A percentile compares a stretch with the other conserved stretches of the same genome.
Evolutionary conservation across 192 early-diverging fungal genomes (phyloP).

Genomic region (Linnemannia zychae): DNA sequence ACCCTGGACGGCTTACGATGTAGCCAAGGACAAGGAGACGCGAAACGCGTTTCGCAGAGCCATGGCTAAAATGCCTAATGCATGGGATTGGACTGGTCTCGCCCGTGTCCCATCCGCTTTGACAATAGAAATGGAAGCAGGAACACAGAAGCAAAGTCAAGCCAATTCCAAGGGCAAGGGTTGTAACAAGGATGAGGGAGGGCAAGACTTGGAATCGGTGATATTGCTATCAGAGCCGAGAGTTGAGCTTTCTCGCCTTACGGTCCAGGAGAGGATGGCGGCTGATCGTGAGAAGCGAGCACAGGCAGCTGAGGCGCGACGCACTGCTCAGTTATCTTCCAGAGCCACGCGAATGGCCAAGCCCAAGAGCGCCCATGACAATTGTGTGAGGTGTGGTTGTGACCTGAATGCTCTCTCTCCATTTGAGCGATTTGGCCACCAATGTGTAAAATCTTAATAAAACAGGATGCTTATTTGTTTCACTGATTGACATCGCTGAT

Average conservation of each 20-base stretch:
- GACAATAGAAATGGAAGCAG: slow-evolving; percentile 75
- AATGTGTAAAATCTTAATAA: neutral
- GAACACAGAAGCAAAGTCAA: slow-evolving; percentile 65
- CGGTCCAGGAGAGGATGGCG: slow-evolving; percentile 75
- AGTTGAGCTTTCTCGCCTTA: slow-evolving; percentile 57
- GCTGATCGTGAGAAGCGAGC: slow-evolving; percentile 86
- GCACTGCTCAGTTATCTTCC: neutral
- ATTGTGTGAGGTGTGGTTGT: neutral
- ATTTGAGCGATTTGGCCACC: slow-evolving; percentile 8
- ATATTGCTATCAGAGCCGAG: slow-evolving; percentile 45
- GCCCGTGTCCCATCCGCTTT: slow-evolving; percentile 76
- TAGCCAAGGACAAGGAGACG: slow-evolving; percentile 71
- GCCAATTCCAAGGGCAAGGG: slow-evolving; percentile 71
- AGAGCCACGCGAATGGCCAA: neutral
- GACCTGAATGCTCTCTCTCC: neutral
- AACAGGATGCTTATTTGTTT: neutral
- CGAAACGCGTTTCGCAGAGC: slow-evolving; percentile 80
- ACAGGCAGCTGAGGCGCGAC: slow-evolving; percentile 79
- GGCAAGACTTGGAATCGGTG: slow-evolving; percentile 48
- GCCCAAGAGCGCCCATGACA: neutral
- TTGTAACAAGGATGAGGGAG: slow-evolving; percentile 52
- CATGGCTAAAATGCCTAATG: slow-evolving; percentile 65
- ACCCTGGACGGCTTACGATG: slow-evolving; percentile 70
- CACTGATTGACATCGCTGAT: neutral
- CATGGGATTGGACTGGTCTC: slow-evolving; percentile 68